phyloP scores from a whole-genome alignment of 2,329 filamentous ascomycete genomes.

The Hirsutella minnesotensis region DNA sequence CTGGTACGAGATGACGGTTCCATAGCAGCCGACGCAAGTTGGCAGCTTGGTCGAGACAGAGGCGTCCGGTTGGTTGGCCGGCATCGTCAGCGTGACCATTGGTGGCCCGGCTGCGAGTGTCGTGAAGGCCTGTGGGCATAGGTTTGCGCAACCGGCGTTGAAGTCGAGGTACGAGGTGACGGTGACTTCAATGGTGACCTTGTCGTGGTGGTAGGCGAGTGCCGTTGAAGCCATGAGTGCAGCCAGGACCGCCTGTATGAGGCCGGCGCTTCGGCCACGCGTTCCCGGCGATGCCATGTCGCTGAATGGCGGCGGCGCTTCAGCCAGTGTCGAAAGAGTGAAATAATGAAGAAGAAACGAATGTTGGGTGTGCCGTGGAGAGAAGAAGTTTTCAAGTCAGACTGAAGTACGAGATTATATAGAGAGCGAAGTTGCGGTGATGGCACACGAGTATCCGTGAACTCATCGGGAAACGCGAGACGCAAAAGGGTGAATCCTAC shows the following conservation, averaged over 20 bases:
- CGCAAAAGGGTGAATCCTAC: too few relatives aligned
- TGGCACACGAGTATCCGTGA: too few relatives aligned
- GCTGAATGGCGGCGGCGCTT: background rate
- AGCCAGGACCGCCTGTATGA: conserved; percentile 4
- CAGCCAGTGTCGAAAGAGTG: background rate
- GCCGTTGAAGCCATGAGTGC: conserved; percentile 7
- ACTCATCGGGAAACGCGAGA: too few relatives aligned
- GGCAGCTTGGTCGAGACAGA: conserved; percentile 9
- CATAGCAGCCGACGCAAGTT: conserved; percentile 9
- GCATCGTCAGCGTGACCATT: conserved; percentile 12
- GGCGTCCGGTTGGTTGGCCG: conserved; percentile 6
- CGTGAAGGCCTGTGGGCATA: conserved; percentile 1
- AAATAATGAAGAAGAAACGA: background rate
- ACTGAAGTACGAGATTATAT: too few relatives aligned
- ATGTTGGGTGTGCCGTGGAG: too few relatives aligned
- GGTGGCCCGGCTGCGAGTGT: background rate
- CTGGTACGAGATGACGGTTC: conserved; percentile 14
- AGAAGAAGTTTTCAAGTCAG: too few relatives aligned
- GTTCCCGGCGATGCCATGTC: background rate
- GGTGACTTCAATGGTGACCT: conserved; percentile 7
- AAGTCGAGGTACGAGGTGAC: conserved; percentile 8
- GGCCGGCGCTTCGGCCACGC: conserved; percentile 5
- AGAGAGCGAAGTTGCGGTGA: too few relatives aligned
- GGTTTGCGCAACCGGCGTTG: conserved; percentile 5
- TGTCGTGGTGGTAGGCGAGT: conserved; percentile 3